Base-by-base conservation (phyloP, 495 filamentous ascomycete genomes). In the Aspergillus homomorphus region DNA sequence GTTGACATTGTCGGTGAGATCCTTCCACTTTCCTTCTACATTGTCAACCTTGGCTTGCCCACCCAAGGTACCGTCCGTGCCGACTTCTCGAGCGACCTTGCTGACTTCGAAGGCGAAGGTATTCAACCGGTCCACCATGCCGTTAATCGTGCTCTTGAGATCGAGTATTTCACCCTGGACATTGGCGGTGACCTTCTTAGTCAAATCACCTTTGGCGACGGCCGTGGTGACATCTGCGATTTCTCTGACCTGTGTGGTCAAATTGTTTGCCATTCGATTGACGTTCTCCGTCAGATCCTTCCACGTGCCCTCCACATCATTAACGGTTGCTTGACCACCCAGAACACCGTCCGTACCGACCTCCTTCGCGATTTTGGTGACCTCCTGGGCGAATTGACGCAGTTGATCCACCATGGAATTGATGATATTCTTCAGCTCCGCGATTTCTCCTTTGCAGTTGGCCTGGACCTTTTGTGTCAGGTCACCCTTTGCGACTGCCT, bases 361-460 rank as follows among this genome's bases (percentile, higher is more conserved):
- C 67, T 97, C 94, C 66, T 92, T 87, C 42, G 94, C 94, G 64
- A 98, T 96, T 78, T 96, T 96, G 18, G 94, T 98, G 50, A 98
- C 94, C 79, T 98, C 92, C 48, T 93, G 89, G 2, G 94, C 94
- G 66, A 98, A 98, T 68, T 96, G 92, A 61, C 92, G 90, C 19
- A 98, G 81, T 70, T 96, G 94, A 69, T 97, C 94, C 61, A 98
- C 94, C 94, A 98, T 98, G 72, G 89, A 91, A 72, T 98, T 98
- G 77, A 98, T 98, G 44, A 95, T 98, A 52, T 89, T 88, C 73
- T 98, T 98, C 45, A 98, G 85, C 67, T 96, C 87, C 48, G 93
- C 82, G 45, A 98, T 96, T 76, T 98, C 94, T 50, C 94, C 94
- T 71, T 94, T 90, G 77, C 94, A 98, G 70, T 95, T 88, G 59